phyloP scores from a whole-genome alignment of 2,329 filamentous ascomycete species.

The Neurospora sp. region DNA sequence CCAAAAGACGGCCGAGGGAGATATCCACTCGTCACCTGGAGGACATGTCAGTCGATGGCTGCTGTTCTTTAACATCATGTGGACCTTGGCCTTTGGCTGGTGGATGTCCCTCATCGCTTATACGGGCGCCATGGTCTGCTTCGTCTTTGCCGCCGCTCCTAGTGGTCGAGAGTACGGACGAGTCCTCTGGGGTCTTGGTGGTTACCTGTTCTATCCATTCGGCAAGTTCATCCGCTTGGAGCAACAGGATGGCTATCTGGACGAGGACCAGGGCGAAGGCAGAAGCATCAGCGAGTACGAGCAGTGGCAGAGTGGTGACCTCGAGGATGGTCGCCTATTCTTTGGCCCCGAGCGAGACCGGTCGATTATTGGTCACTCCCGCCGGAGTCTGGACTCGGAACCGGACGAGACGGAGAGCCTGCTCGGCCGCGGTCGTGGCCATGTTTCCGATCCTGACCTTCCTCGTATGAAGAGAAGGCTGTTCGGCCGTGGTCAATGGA shows the following conservation, averaged over 20 bases:
- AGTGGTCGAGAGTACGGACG: conserved; percentile 79
- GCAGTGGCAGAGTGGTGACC: conserved; percentile 95
- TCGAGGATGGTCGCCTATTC: conserved; percentile 91
- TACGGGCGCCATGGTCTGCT: conserved; percentile 66
- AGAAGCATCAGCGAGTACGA: conserved; percentile 98
- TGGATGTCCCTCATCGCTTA: conserved; percentile 78
- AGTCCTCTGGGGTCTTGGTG: conserved; percentile 72
- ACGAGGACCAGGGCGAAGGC: conserved; percentile 92
- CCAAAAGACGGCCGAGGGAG: conserved; percentile 88
- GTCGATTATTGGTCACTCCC: conserved; percentile 75
- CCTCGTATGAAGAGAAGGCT: conserved; percentile 64
- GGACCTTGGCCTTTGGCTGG: conserved; percentile 91
- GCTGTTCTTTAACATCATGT: conserved; percentile 77
- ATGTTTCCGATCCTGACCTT: conserved; percentile 27
- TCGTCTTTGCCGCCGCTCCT: conserved; percentile 65
- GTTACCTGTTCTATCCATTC: conserved; percentile 91
- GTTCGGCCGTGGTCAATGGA: conserved; percentile 95
- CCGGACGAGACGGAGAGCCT: conserved; percentile 82
- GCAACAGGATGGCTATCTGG: conserved; percentile 85
- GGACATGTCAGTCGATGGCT: conserved; percentile 77
- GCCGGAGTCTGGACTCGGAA: conserved; percentile 78
- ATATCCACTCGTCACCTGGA: conserved; percentile 92
- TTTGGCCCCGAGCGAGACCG: conserved; percentile 74
- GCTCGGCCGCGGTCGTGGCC: conserved; percentile 52
- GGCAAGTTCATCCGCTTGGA: conserved; percentile 91